Percentiles rank a stretch among this genome's conserved stretches.
Conservation (phyloP, 2,329 filamentous ascomycete species). For the Alternaria longipes region DNA sequence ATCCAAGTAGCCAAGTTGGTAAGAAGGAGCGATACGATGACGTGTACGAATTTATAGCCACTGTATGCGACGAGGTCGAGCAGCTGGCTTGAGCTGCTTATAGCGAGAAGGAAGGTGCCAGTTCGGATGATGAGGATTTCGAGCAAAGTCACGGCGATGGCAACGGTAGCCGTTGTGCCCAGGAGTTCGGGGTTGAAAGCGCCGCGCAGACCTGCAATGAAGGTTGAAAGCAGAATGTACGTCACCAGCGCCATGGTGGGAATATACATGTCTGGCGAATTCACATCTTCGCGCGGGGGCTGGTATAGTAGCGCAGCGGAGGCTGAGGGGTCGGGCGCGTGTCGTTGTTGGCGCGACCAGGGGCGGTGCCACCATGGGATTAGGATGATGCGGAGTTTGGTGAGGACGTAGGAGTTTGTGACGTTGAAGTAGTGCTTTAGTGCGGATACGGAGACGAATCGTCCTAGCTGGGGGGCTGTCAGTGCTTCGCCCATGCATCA, state of each 20-base stretch:
- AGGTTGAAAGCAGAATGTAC: slow-evolving; percentile 91
- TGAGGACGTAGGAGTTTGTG: slow-evolving; percentile 94
- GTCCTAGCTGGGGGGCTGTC: slow-evolving; percentile 65
- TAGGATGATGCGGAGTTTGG: slow-evolving; percentile 90
- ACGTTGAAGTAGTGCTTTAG: slow-evolving; percentile 99
- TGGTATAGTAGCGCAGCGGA: slow-evolving; percentile 65
- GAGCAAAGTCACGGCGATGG: slow-evolving; percentile 81
- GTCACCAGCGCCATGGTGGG: slow-evolving; percentile 96
- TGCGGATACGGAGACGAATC: slow-evolving; percentile 89
- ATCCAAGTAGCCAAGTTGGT: slow-evolving; percentile 71
- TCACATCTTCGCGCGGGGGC: slow-evolving; percentile 92
- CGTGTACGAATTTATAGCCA: slow-evolving; percentile 98
- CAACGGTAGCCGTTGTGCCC: slow-evolving; percentile 85
- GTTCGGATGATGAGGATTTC: slow-evolving; percentile 92
- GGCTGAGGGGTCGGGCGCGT: slow-evolving; percentile 47
- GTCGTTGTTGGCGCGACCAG: slow-evolving; percentile 90
- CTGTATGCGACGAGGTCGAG: slow-evolving; percentile 95
- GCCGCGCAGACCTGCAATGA: slow-evolving; percentile 87
- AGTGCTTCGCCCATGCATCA: not conserved
- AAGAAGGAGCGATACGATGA: slow-evolving; percentile 85
- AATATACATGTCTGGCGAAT: slow-evolving; percentile 99
- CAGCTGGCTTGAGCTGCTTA: slow-evolving; percentile 92
- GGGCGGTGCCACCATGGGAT: slow-evolving; percentile 98
- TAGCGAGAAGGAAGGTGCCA: slow-evolving; percentile 91
- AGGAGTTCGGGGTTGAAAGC: slow-evolving; percentile 94